Evolutionary conservation across 2,329 filamentous ascomycete species (phyloP), one percentile per base, ranked within the genome.

Genomic region (Erysiphe pisi): DNA sequence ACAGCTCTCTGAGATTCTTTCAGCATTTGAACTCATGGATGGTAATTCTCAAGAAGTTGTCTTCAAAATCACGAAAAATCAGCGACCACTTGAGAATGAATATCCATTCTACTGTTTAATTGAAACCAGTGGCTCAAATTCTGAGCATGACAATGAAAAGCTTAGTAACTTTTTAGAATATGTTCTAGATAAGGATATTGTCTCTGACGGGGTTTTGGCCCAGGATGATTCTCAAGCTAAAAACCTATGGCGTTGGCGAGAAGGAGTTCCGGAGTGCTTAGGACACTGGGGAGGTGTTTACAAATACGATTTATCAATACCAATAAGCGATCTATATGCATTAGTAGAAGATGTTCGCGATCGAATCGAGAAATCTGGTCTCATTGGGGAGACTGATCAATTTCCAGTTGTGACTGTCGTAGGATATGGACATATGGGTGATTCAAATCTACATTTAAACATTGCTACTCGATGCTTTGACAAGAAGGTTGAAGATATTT

Each of bases 1-100:
- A 58, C 92, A 97, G 82, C 88, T 99, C 0, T 93, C 91, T 0
- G 95, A 99, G 84, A 98, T 99, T 80, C 87, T 99, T 6, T 98
- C 94, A 2, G 95, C 95, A 0, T 99, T 99, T 82, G 95, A 99
- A 85, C 86, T 99, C 79, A 99, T 99, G 94, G 95, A 99, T 80
- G 89, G 88, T 25, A 86, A 89, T 79, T 94, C 89, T 79, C 95
- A 98, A 84, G 85, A 89, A 78, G 85, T 97, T 58, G 93, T 97
- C 58, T 86, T 89, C 77, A 84, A 86, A 76, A 91, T 93, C 52
- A 93, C 91, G 16, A 89, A 90, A 40, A 91, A 91, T 81, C 92
- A 91, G 81, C 86, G 89, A 77, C 95, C 95, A 0, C 86, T 99
- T 2, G 93, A 97, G 80, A 89, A 86, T 77, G 89, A 93, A 56